Conservation (phyloP, 2,329 filamentous ascomycete genomes). For the Verruconis gallopava region DNA sequence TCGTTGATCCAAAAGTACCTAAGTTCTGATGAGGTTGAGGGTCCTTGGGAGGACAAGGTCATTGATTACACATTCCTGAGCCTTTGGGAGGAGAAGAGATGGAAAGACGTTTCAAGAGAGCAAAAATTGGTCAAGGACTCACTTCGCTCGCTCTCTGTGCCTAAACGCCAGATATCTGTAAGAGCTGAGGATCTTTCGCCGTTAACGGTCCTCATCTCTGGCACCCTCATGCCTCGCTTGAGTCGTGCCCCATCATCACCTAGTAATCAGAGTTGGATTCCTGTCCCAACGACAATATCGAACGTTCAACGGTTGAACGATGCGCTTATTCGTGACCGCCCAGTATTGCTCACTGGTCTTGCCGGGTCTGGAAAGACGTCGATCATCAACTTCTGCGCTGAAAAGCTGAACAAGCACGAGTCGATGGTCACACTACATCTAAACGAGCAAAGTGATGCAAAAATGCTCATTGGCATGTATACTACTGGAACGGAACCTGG, state of each 20-base stretch:
- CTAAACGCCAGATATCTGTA: no score
- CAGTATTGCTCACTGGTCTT: conserved; percentile 69
- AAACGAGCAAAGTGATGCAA: conserved; percentile 96
- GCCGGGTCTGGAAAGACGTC: conserved; percentile 87
- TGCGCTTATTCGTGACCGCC: conserved; percentile 53
- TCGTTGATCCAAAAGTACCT: conserved; percentile 55
- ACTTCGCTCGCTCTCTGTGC: no score
- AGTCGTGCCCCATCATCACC: conserved; percentile 19
- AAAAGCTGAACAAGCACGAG: conserved; percentile 62
- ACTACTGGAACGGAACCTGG: conserved; percentile 77
- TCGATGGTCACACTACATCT: conserved; percentile 88
- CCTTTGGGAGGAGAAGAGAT: conserved; percentile 49
- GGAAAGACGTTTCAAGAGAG: conserved; percentile 20
- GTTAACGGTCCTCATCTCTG: conserved; percentile 22
- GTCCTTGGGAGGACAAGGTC: conserved; percentile 58
- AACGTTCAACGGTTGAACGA: conserved; percentile 61
- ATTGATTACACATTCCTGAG: conserved; percentile 69
- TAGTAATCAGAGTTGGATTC: conserved; percentile 30
- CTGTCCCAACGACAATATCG: conserved; percentile 55
- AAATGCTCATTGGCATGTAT: conserved; percentile 89
- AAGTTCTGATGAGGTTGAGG: conserved; percentile 47
- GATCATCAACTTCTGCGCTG: conserved; percentile 68
- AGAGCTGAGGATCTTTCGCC: conserved; percentile 17
- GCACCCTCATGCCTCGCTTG: conserved; percentile 26
- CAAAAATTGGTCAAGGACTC: neutral